Evolutionary conservation across 2,329 filamentous ascomycete genomes (phyloP).

Genomic region (Apiospora marii): DNA sequence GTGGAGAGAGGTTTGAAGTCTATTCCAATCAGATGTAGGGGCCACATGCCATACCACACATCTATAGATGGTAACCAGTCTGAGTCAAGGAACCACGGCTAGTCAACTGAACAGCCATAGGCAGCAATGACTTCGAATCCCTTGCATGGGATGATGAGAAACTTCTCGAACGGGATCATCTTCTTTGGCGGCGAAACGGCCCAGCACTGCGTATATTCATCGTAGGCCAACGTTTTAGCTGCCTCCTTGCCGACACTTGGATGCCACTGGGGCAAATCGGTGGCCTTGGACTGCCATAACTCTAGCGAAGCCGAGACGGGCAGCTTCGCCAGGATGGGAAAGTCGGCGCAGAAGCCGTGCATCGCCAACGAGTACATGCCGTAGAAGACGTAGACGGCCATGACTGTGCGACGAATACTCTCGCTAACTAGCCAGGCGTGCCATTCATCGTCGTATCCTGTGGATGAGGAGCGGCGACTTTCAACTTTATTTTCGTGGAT

Average conservation of each 20-base stretch:
- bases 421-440: not conserved
- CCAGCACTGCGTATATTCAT: not conserved
- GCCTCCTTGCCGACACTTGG: not conserved
- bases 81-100: not conserved
- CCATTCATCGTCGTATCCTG: not conserved
- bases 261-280: not conserved
- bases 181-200: not conserved
- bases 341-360: conserved; percentile 3
- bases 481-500: not conserved
- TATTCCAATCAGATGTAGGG: not conserved
- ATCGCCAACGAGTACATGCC: not conserved
- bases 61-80: not conserved
- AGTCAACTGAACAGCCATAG: not conserved
- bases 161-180: not conserved
- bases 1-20: not conserved
- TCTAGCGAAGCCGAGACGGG: not conserved
- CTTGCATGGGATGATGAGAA: not conserved
- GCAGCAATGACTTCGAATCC: not conserved
- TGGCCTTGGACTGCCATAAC: not conserved
- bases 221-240: not conserved
- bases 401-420: not conserved
- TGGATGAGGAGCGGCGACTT: not conserved
- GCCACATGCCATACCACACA: too few relatives aligned
- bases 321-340: not conserved
- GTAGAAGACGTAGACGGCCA: not conserved